Conservation (phyloP, 2,329 filamentous ascomycete genomes). For the Cladosporium sp. region DNA sequence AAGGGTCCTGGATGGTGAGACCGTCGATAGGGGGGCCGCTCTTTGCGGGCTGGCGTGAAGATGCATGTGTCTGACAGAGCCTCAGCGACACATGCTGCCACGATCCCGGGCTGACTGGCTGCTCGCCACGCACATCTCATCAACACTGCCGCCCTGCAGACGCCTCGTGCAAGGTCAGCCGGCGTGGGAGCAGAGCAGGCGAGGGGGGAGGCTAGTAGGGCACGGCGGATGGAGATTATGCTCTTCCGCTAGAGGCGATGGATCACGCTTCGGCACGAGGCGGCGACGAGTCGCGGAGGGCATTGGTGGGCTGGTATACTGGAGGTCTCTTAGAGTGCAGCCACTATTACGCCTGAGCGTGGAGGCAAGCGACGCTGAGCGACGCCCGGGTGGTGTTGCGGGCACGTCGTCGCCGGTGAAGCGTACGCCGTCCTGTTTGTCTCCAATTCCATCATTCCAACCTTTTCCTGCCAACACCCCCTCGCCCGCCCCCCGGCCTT, state of each 20-base stretch:
- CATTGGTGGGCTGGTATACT: constrained; percentile 11
- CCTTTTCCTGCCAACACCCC: too few relatives aligned
- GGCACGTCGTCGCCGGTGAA: too few relatives aligned
- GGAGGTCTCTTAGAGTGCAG: background rate
- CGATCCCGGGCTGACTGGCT: too few relatives aligned
- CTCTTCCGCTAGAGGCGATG: constrained; percentile 6
- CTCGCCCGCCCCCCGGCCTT: background rate
- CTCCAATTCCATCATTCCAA: too few relatives aligned
- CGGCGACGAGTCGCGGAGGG: background rate
- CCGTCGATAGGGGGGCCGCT: too few relatives aligned
- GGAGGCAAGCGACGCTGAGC: background rate
- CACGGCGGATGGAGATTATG: constrained; percentile 2
- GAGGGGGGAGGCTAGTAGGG: background rate
- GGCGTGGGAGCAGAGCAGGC: background rate
- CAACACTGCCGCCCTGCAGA: background rate
- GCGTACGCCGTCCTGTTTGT: too few relatives aligned
- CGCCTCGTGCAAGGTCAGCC: constrained; percentile 3
- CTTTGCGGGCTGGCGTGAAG: background rate
- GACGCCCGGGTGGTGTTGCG: background rate
- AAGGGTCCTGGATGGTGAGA: too few relatives aligned
- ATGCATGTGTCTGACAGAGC: background rate
- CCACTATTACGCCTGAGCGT: background rate
- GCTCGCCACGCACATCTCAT: too few relatives aligned
- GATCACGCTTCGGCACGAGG: constrained; percentile 10
- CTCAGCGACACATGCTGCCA: background rate